Base-by-base conservation (phyloP, 139 green algal species). In the Coelastrella sp. region DNA sequence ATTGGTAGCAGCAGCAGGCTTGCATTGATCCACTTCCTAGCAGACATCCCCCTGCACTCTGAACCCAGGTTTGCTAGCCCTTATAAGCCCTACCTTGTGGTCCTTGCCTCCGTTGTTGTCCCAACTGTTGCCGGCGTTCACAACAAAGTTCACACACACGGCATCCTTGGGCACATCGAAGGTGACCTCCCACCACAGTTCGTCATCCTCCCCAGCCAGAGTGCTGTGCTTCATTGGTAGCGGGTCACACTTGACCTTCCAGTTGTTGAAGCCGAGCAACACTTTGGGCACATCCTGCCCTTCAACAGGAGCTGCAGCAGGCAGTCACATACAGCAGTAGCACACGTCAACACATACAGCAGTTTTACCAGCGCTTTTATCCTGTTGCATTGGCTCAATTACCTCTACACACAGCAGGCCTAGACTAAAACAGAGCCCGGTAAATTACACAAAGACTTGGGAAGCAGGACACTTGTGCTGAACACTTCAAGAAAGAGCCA, bases 201-300 rank as follows among this genome's bases (percentile, higher is more conserved):
- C 92, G n/a, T 84, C 85, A 19, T 92, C 87, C 11, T 88, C 83
- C 0, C 83, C 83, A 2, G 7, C 6, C 3, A 80, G n/a, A 17
- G 11, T n/a, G 32, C 47, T 73, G 83, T 80, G 74, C 83, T 88
- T 88, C 83, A 88, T 88, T 7, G 68, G 47, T 17, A 88, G 17
- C 4, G 83, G 66, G 6, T 88, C 58, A 22, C 22, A 6, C 83
- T 88, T 88, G 13, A 88, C 22, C 20, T 75, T 75, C 97, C 97
- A 98, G 71, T 92, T 92, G 91, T 98, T 97, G 91, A 96, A 96
- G 74, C 97, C 97, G 17, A 95, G 90, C 13, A 95, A 90, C 74
- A 98, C 20, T 10, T 90, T 86, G 95, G 85, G 57, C 66, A 32
- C 81, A 77, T 85, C 65, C 83, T 88, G 83, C 10, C 83, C 83